A percentile compares a stretch with the other conserved stretches of the same genome.
These are phyloP conservation scores for Myrmaecium sp. DNA, from an alignment of 2,329 filamentous ascomycete species.

Conservation along the genomic window DNA sequence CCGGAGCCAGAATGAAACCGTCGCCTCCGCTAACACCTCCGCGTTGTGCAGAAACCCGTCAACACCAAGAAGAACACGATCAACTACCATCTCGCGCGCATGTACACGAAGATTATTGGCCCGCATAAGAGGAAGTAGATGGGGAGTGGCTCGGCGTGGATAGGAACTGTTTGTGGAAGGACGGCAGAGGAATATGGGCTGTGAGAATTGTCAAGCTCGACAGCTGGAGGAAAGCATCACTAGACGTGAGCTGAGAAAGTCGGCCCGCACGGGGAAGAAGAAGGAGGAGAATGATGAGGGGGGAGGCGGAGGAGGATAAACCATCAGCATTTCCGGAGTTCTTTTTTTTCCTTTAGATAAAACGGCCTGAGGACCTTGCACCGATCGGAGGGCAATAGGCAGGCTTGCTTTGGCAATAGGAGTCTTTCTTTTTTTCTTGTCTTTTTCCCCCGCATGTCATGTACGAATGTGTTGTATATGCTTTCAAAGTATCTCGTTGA, in stretches of 20 bases:
- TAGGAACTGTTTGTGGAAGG: neutral
- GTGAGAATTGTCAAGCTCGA: neutral
- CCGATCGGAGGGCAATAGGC: no score
- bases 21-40: constrained; percentile 1
- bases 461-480: no score
- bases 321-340: no score
- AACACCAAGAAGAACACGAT: constrained; percentile 55
- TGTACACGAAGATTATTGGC: constrained; percentile 57
- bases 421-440: no score
- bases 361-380: no score
- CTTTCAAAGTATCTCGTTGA: no score
- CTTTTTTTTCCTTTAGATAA: no score
- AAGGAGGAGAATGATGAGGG: no score
- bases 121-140: constrained; percentile 46
- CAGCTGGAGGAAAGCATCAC: neutral
- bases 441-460: no score
- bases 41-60: constrained; percentile 34
- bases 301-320: no score
- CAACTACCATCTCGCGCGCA: constrained; percentile 77
- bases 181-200: neutral
- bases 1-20: no score
- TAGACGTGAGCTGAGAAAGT: neutral
- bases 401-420: no score
- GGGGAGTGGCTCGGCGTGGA: neutral
- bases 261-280: neutral